A percentile compares a stretch with the other conserved stretches of the same genome.
These are phyloP conservation scores for Nothophoma quercina DNA, from an alignment of 2,329 filamentous ascomycete species.

Conservation along the genomic window DNA sequence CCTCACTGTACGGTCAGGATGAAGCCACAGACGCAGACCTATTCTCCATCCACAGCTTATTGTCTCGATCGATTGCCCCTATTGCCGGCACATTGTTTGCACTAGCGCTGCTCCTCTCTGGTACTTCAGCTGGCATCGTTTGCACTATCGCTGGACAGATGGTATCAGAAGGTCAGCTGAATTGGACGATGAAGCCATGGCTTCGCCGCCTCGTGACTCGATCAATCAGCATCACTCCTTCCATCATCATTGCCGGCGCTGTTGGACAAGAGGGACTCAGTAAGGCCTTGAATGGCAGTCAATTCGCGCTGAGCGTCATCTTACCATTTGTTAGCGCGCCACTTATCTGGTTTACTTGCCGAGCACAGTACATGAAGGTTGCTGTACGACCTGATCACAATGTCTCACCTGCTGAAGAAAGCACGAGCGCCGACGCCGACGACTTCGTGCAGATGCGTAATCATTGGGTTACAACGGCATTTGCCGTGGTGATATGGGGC, in stretches of 20 bases:
- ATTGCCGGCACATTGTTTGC: slow-evolving; percentile 86
- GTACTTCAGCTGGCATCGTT: slow-evolving; percentile 82
- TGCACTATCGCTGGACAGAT: slow-evolving; percentile 92
- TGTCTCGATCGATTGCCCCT: slow-evolving; percentile 72
- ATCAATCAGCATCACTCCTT: slow-evolving; percentile 80
- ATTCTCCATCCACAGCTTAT: slow-evolving; percentile 80
- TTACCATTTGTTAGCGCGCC: slow-evolving; percentile 84
- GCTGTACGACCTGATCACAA: slow-evolving; percentile 36
- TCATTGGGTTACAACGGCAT: slow-evolving; percentile 66
- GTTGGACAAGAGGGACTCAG: slow-evolving; percentile 76
- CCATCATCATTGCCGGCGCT: slow-evolving; percentile 82
- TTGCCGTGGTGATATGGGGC: slow-evolving; percentile 73
- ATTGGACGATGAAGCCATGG: slow-evolving; percentile 79
- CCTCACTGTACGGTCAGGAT: slow-evolving; percentile 69
- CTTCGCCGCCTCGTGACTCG: slow-evolving; percentile 78
- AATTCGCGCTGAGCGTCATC: slow-evolving; percentile 80
- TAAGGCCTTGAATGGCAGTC: slow-evolving; percentile 75
- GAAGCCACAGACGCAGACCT: slow-evolving; percentile 75
- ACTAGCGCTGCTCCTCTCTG: slow-evolving; percentile 79
- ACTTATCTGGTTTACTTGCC: slow-evolving; percentile 84
- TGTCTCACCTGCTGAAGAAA: neutral
- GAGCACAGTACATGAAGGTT: slow-evolving; percentile 81
- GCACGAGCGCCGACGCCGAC: slow-evolving; percentile 23
- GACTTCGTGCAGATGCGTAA: slow-evolving; percentile 71
- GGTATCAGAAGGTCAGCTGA: slow-evolving; percentile 82